Percentiles rank a stretch among this genome's conserved stretches.
Conservation (phyloP, 2,329 filamentous ascomycete species). For the Cryphonectria japonica region DNA sequence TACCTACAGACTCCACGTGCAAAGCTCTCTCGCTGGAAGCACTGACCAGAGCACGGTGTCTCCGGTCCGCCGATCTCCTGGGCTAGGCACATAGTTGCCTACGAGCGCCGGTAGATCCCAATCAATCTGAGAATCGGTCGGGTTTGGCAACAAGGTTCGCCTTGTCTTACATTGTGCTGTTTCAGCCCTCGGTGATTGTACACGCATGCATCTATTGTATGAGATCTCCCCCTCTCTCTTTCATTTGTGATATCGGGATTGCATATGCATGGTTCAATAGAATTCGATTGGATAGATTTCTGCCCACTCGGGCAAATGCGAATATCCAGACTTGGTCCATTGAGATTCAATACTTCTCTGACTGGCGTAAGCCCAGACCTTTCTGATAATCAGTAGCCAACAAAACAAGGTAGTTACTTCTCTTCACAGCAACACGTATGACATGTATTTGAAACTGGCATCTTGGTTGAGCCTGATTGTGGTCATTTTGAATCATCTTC, state of each 20-base stretch:
- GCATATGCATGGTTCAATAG: not conserved
- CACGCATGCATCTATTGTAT: not conserved
- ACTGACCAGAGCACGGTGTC: not conserved
- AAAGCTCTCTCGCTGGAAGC: not conserved
- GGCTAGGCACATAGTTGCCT: not conserved
- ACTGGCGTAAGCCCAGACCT: no score
- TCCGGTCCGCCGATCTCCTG: not conserved
- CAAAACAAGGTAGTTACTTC: no score
- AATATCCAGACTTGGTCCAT: no score
- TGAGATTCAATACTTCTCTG: no score
- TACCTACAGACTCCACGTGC: not conserved
- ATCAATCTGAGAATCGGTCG: not conserved
- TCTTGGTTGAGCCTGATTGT: no score
- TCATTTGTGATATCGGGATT: not conserved
- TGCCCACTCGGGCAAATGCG: not conserved
- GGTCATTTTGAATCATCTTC: no score
- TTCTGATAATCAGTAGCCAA: no score
- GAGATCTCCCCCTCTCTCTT: not conserved
- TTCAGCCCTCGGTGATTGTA: not conserved
- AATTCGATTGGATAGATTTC: not conserved
- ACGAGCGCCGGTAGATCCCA: not conserved
- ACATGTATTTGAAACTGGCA: no score
- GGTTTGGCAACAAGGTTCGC: not conserved
- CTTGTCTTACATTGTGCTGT: not conserved
- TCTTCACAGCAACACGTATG: no score